phyloP scores from a whole-genome alignment of 148 eudicot genomes.

The Camellia japonica region DNA sequence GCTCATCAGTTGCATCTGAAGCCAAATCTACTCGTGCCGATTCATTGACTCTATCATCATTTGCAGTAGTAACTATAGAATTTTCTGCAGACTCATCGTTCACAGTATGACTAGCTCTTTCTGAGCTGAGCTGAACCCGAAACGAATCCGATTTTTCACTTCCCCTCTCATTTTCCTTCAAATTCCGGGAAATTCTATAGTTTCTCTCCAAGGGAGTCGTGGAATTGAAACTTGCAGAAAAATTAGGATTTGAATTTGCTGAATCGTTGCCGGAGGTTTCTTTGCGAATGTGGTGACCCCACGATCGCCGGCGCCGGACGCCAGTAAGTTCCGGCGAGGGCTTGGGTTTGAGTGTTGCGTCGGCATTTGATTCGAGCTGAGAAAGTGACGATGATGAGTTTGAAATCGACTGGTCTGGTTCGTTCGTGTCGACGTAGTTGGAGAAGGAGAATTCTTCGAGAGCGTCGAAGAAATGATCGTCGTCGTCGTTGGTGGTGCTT shows the following conservation, averaged over 20 bases:
- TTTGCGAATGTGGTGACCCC: conserved; percentile 9
- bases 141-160: conserved; percentile 19
- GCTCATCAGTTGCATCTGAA: conserved; percentile 24
- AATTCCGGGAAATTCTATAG: conserved; percentile 16
- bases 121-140: conserved; percentile 10
- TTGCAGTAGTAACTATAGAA: conserved; percentile 19
- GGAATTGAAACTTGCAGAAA: conserved; percentile 7
- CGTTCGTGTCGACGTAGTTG: conserved; percentile 29
- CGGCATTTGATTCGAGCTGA: neutral
- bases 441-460: conserved; percentile 56
- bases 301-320: conserved; percentile 44
- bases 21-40: conserved; percentile 16
- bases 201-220: conserved; percentile 12
- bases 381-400: conserved; percentile 22
- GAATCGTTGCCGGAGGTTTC: neutral
- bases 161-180: neutral
- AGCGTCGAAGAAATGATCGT: conserved; percentile 41
- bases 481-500: conserved; percentile 16
- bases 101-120: neutral
- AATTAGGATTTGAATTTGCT: neutral
- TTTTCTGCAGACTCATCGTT: conserved; percentile 21
- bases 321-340: conserved; percentile 6
- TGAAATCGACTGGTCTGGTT: conserved; percentile 1
- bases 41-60: conserved; percentile 11
- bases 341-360: neutral